Conservation (phyloP, 2,329 filamentous ascomycete genomes). For the Cladophialophora bantiana region DNA sequence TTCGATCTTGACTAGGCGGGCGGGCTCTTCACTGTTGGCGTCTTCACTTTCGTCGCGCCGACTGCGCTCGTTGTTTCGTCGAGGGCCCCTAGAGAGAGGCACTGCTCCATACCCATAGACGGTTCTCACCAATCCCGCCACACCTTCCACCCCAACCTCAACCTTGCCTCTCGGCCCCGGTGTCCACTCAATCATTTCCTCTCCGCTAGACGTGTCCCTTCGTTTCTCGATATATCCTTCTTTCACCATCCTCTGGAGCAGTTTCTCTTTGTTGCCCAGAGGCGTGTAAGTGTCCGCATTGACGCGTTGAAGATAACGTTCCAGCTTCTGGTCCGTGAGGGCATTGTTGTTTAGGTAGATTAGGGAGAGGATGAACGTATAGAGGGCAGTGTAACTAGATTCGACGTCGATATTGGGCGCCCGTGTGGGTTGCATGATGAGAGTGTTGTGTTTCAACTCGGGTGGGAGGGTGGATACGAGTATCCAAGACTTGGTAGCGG, state of each 20-base stretch:
- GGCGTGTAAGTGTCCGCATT: slow-evolving; percentile 79
- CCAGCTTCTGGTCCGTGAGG: slow-evolving; percentile 78
- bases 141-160: slow-evolving; percentile 80
- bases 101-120: slow-evolving; percentile 58
- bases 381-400: slow-evolving; percentile 80
- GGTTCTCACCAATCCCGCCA: slow-evolving; percentile 70
- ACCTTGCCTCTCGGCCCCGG: slow-evolving; percentile 85
- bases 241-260: slow-evolving; percentile 75
- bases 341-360: slow-evolving; percentile 76
- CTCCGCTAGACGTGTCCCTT: slow-evolving; percentile 72
- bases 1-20: slow-evolving; percentile 37
- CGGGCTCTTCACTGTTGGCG: slow-evolving; percentile 60
- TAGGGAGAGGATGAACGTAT: slow-evolving; percentile 78
- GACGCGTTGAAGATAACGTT: slow-evolving; percentile 74
- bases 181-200: slow-evolving; percentile 80
- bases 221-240: slow-evolving; percentile 84
- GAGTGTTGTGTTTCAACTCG: slow-evolving; percentile 66
- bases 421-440: slow-evolving; percentile 72
- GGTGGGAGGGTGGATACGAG: slow-evolving; percentile 75
- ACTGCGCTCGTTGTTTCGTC: slow-evolving; percentile 14
- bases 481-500: slow-evolving; percentile 71
- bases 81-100: slow-evolving; percentile 14
- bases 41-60: slow-evolving; percentile 38
- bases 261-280: slow-evolving; percentile 74
- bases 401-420: slow-evolving; percentile 72